These are phyloP conservation scores for Dactylella cylindrospora DNA, from an alignment of 2,329 filamentous ascomycete species.

Conservation along the genomic window DNA sequence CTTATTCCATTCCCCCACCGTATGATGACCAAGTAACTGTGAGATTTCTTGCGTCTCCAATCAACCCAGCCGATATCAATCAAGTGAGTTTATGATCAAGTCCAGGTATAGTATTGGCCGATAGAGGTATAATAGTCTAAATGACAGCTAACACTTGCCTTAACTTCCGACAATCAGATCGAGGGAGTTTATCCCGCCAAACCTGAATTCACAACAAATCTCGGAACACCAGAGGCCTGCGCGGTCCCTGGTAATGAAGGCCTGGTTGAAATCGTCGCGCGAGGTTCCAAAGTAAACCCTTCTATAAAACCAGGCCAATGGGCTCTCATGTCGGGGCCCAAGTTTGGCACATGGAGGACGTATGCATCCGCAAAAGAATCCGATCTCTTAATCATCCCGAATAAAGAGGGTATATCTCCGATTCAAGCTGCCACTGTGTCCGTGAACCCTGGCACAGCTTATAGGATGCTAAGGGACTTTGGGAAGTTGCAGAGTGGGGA, in stretches of 20 bases:
- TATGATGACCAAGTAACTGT: slow-evolving; percentile 73
- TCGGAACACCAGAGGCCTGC: slow-evolving; percentile 75
- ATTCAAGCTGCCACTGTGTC: slow-evolving; percentile 82
- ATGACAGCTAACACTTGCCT: slow-evolving; percentile 1
- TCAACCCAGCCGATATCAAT: slow-evolving; percentile 98
- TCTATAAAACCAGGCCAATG: slow-evolving; percentile 74
- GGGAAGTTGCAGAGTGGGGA: slow-evolving; percentile 67
- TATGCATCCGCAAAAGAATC: slow-evolving; percentile 70
- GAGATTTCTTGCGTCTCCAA: slow-evolving; percentile 82
- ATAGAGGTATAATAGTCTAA: too few species aligned
- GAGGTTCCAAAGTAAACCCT: slow-evolving; percentile 54
- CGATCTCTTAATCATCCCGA: slow-evolving; percentile 68
- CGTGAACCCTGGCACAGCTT: slow-evolving; percentile 93
- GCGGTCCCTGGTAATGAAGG: slow-evolving; percentile 88
- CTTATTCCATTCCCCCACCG: slow-evolving; percentile 73
- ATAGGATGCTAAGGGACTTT: slow-evolving; percentile 87
- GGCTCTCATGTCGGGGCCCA: slow-evolving; percentile 82
- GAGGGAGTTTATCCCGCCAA: slow-evolving; percentile 93
- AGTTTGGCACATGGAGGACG: slow-evolving; percentile 92
- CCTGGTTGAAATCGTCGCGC: slow-evolving; percentile 80
- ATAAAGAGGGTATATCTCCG: slow-evolving; percentile 69
- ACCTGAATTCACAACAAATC: slow-evolving; percentile 70
- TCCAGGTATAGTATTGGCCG: not conserved
- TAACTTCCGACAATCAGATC: slow-evolving; percentile 55
- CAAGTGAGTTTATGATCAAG: slow-evolving; percentile 55